Evolutionary conservation across 306 rosid genomes (phyloP).

Genomic region (Morella rubra): DNA sequence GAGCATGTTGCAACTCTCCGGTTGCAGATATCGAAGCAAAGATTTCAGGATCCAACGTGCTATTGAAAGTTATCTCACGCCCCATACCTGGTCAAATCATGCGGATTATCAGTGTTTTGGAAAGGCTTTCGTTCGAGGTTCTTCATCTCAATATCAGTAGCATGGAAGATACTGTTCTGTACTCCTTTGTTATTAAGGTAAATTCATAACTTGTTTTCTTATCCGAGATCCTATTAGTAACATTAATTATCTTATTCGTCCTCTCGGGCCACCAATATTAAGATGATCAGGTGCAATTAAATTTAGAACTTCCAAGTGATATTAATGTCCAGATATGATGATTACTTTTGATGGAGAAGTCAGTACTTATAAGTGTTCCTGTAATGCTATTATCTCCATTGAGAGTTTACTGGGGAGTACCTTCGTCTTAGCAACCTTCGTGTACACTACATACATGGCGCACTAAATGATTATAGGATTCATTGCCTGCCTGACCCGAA

Average conservation of each 20-base stretch:
- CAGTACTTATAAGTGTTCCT: not conserved
- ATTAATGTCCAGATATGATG: not conserved
- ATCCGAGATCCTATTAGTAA: not conserved
- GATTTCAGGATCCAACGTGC: slow-evolving; percentile 78
- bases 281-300: not conserved
- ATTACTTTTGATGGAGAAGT: not conserved
- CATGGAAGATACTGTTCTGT: slow-evolving; percentile 86
- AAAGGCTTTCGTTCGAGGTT: slow-evolving; percentile 76
- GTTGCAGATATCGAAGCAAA: slow-evolving; percentile 89
- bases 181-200: slow-evolving; percentile 89
- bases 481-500: too few relatives aligned
- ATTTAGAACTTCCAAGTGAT: not conserved
- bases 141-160: slow-evolving; percentile 87
- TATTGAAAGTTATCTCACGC: slow-evolving; percentile 63
- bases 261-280: not conserved
- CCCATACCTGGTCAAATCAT: slow-evolving; percentile 64
- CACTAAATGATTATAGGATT: too few relatives aligned
- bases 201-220: not conserved
- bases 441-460: too few relatives aligned
- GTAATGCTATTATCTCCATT: not conserved
- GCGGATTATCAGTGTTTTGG: slow-evolving; percentile 62
- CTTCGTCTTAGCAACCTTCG: too few relatives aligned
- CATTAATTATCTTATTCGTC: not conserved
- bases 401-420: not conserved
- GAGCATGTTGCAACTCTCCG: slow-evolving; percentile 83